Conservation (phyloP, 2,329 filamentous ascomycete genomes). For the Albophoma yamanashiensis region DNA sequence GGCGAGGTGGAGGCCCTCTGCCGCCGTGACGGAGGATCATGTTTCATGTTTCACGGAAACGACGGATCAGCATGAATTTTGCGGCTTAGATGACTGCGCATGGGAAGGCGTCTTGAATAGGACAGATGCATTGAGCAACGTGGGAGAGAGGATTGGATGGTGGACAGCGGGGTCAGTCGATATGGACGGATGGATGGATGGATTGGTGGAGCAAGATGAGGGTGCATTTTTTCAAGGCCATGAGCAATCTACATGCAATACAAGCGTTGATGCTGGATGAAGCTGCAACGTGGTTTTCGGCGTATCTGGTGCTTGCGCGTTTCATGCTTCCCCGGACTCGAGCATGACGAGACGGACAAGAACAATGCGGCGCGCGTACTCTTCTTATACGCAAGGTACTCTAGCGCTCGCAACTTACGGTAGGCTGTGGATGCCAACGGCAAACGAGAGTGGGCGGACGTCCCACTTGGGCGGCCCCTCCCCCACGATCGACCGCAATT, state of each 20-base stretch:
- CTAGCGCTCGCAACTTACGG: background rate
- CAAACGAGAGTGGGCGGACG: background rate
- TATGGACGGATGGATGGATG: background rate
- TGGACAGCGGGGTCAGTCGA: background rate
- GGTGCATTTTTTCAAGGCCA: background rate
- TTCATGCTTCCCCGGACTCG: too few species aligned
- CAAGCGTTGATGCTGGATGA: background rate
- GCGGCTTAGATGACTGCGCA: slow-evolving; percentile 9
- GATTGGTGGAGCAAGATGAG: background rate
- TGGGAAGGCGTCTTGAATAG: slow-evolving; percentile 8
- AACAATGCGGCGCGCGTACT: too few species aligned
- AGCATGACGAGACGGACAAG: too few species aligned
- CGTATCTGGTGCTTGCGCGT: too few species aligned
- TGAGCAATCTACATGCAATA: background rate
- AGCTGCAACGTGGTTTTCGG: background rate
- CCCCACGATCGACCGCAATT: background rate
- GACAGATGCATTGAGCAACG: slow-evolving; percentile 5
- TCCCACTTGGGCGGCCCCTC: background rate
- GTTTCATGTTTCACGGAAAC: slow-evolving; percentile 14
- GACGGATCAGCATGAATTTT: slow-evolving; percentile 6
- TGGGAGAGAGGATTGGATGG: slow-evolving; percentile 7
- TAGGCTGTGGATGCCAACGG: background rate
- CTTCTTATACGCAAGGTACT: too few species aligned
- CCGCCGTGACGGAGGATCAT: slow-evolving; percentile 9
- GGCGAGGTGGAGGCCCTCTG: background rate